Percentiles rank a stretch among this genome's conserved stretches.
phyloP scores from a whole-genome alignment of 345 rosid species.

The Lumnitzera racemosa region DNA sequence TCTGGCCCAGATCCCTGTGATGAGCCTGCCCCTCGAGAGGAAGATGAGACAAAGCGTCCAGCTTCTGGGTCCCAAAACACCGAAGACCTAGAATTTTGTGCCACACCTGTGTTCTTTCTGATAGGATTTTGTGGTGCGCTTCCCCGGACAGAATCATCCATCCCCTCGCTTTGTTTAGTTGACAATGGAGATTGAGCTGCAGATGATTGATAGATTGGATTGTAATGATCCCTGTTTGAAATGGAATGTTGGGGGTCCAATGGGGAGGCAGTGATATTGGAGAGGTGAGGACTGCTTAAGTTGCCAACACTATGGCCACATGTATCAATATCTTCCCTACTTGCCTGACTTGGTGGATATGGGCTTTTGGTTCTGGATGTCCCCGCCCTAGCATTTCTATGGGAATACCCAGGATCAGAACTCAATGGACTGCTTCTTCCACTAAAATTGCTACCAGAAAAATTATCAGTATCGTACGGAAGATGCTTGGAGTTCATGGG shows the following conservation, averaged over 20 bases:
- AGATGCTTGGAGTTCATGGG: slow-evolving; percentile 51
- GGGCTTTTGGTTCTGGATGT: slow-evolving; percentile 29
- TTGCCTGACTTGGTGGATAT: slow-evolving; percentile 51
- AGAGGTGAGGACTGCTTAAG: slow-evolving; percentile 49
- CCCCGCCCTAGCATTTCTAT: slow-evolving; percentile 26
- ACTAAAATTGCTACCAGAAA: slow-evolving; percentile 60
- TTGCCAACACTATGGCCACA: slow-evolving; percentile 49
- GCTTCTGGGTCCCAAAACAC: slow-evolving; percentile 92
- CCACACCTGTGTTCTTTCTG: slow-evolving; percentile 26
- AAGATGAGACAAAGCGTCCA: slow-evolving; percentile 65
- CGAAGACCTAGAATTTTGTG: slow-evolving; percentile 38
- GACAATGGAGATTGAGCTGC: slow-evolving; percentile 53
- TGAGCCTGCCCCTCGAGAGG: slow-evolving; percentile 20
- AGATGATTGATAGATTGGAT: slow-evolving; percentile 64
- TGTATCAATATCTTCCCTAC: slow-evolving; percentile 49
- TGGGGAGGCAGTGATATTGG: slow-evolving; percentile 35
- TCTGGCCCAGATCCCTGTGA: slow-evolving; percentile 42
- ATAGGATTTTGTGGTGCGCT: slow-evolving; percentile 22
- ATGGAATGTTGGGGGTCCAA: slow-evolving; percentile 18
- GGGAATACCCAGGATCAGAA: slow-evolving; percentile 37
- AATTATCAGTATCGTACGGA: slow-evolving; percentile 43
- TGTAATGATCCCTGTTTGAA: slow-evolving; percentile 56
- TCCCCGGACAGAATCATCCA: slow-evolving; percentile 13
- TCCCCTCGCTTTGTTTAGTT: slow-evolving; percentile 25
- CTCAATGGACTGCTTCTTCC: slow-evolving; percentile 72